Conservation (phyloP, 2,329 filamentous ascomycete genomes). For the Coniosporium tulheliwenetii region DNA sequence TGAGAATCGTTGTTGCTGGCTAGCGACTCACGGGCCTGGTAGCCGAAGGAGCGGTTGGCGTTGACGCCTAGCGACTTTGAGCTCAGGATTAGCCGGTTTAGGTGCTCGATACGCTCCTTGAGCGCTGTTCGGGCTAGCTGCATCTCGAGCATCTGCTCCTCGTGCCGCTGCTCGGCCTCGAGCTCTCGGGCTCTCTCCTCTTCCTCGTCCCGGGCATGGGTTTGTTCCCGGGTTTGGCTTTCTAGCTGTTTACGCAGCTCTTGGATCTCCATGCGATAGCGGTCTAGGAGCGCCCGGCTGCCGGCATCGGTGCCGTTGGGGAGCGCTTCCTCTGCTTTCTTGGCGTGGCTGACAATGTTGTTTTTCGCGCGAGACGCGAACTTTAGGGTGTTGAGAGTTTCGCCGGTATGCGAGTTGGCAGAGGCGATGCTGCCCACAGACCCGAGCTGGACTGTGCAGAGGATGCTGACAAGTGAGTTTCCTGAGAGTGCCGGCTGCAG, state of each 20-base stretch:
- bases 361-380: conserved; percentile 96
- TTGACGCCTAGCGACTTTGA: conserved; percentile 4
- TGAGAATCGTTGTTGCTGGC: conserved; percentile 22
- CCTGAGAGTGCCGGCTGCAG: conserved; percentile 77
- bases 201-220: conserved; percentile 38
- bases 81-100: conserved; percentile 75
- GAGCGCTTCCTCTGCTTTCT: conserved; percentile 80
- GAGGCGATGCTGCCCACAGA: conserved; percentile 54
- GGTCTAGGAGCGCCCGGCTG: conserved; percentile 73
- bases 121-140: conserved; percentile 87
- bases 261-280: conserved; percentile 85
- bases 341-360: conserved; percentile 93
- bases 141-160: conserved; percentile 98
- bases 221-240: conserved; percentile 41
- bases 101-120: conserved; percentile 92
- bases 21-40: conserved; percentile 11
- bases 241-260: conserved; percentile 72
- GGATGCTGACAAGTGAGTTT: conserved; percentile 87
- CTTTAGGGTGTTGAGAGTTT: conserved; percentile 91
- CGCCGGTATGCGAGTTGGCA: conserved; percentile 60
- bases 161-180: conserved; percentile 73
- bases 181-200: conserved; percentile 51
- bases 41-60: conserved; percentile 22
- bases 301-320: conserved; percentile 65
- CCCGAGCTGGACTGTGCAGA: conserved; percentile 92